phyloP scores from a whole-genome alignment of 2,329 filamentous ascomycete species.

The Lizonia empirigonia region DNA sequence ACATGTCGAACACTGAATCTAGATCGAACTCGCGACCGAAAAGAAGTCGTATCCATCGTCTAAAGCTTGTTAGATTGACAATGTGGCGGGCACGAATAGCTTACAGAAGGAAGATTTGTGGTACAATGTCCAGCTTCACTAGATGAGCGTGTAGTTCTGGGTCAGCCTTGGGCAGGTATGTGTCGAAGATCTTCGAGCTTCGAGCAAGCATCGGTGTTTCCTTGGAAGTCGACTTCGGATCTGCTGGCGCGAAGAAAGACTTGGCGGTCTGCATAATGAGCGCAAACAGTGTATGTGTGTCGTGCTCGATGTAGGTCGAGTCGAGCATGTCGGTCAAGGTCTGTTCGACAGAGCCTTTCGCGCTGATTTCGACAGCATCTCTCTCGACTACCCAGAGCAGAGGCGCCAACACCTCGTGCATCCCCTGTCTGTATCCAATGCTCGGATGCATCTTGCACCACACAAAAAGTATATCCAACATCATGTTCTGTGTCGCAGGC shows the following conservation, averaged over 20 bases:
- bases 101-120: constrained; percentile 94
- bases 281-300: constrained; percentile 84
- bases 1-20: constrained; percentile 79
- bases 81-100: constrained; percentile 29
- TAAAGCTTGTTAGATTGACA: constrained; percentile 46
- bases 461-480: constrained; percentile 89
- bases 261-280: constrained; percentile 87
- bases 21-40: constrained; percentile 95
- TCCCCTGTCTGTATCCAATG: constrained; percentile 93
- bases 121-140: constrained; percentile 83
- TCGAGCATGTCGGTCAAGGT: constrained; percentile 64
- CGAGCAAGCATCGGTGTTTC: constrained; percentile 79
- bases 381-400: constrained; percentile 82
- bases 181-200: constrained; percentile 85
- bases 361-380: constrained; percentile 70
- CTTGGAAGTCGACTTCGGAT: constrained; percentile 33
- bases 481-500: constrained; percentile 74
- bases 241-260: constrained; percentile 78
- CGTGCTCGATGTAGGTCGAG: constrained; percentile 79
- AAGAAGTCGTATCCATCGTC: constrained; percentile 89
- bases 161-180: constrained; percentile 77
- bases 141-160: constrained; percentile 83
- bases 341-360: constrained; percentile 26
- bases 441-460: constrained; percentile 92
- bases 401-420: constrained; percentile 94